phyloP scores from a whole-genome alignment of 306 rosid species.

The Quercus parvula region DNA sequence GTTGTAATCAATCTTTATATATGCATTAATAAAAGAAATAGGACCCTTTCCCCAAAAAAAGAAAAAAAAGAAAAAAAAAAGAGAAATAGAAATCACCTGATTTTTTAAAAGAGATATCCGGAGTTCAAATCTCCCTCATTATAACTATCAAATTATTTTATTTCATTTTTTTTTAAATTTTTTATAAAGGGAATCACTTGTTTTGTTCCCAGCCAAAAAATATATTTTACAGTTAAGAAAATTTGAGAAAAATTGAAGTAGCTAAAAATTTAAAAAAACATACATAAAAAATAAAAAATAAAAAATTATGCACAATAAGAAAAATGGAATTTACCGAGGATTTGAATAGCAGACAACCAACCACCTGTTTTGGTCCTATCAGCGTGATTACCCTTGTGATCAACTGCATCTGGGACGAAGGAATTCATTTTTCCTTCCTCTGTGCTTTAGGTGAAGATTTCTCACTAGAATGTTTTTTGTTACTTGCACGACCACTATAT shows the following conservation, averaged over 20 bases:
- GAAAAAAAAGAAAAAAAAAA: accelerated
- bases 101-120: no score
- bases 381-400: neutral
- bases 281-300: neutral
- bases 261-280: neutral
- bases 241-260: neutral
- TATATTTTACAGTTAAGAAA: no score
- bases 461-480: neutral
- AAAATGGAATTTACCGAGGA: neutral
- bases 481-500: no score
- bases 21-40: no score
- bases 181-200: no score
- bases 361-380: neutral
- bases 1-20: no score
- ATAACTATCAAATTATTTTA: no score
- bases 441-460: neutral
- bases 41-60: no score
- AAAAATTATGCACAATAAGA: neutral
- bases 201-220: no score
- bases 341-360: neutral
- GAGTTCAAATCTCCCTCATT: no score
- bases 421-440: neutral
- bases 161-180: no score
- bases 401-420: neutral
- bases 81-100: no score